Evolutionary conservation across 768 basidiomycete genomes (phyloP).

Genomic region (Calocera cornea): DNA sequence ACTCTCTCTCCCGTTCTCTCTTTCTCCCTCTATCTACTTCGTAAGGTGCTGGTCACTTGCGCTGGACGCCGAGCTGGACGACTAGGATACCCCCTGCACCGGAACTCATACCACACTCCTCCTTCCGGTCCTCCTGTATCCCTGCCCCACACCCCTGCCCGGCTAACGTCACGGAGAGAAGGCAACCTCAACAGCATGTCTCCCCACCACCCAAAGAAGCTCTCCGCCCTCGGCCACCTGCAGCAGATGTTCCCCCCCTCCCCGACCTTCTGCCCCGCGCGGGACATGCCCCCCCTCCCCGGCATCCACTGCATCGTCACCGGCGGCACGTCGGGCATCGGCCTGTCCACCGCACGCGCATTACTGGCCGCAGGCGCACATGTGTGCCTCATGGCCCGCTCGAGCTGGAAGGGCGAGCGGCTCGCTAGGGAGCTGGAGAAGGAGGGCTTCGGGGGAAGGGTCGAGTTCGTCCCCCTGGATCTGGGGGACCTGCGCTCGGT

Average conservation of each 20-base stretch:
- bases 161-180: too few species aligned
- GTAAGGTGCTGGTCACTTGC: too few species aligned
- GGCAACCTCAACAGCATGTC: too few species aligned
- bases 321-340: neutral
- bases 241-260: neutral
- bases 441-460: neutral
- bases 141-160: too few species aligned
- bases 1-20: too few species aligned
- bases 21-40: too few species aligned
- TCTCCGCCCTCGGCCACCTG: slow-evolving; percentile 24
- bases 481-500: neutral
- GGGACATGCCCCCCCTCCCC: neutral
- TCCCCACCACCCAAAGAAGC: too few species aligned
- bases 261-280: neutral
- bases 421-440: neutral
- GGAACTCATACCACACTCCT: too few species aligned
- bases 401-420: neutral
- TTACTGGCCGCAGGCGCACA: neutral
- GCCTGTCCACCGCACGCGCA: neutral
- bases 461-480: neutral
- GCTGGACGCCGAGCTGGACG: too few species aligned
- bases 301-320: neutral
- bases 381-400: neutral
- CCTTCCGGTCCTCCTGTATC: too few species aligned
- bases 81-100: too few species aligned